Base-by-base conservation (phyloP, 768 basidiomycete genomes). In the Suillus occidentalis region DNA sequence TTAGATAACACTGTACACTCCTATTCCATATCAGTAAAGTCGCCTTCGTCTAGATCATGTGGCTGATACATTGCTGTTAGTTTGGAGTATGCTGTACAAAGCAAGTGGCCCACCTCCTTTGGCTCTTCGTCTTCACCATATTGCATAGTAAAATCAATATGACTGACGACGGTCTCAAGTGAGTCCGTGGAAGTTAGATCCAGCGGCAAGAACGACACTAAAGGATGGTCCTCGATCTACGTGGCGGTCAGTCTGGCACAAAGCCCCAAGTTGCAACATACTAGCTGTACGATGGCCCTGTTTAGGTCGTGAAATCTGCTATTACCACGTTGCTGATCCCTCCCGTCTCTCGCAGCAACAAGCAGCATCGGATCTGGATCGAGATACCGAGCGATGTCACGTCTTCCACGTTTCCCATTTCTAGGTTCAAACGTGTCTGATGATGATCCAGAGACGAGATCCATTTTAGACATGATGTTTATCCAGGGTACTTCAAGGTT, bases 381-480 rank as follows among this genome's bases (percentile, higher is more conserved):
- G 40, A 99, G 84, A 79, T 96, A 99, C 89, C 95, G 86, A 37
- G 95, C 91, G 59, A 98, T 90, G 72, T 99, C 91, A 73, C 87
- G 88, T 73, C 84, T 84, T 59, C 82, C 82, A 45, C 92, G 85
- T 63, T 87, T 77, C 18, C 92, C 93, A 73, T 93, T 95, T 65
- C 92, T 80, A 20, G 84, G 83, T 31, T 85, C 84, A 65, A 84
- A 81, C 12, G 84, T 78, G 18, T 65, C 58, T 9, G 77, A 76
- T 9, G 76, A 72, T 6, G 70, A 10, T 2, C 67, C 40, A 1
- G 87, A 93, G 55, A 99, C 92, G 53, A 99, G 85, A 76, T 99
- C 97, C 97, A 99, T 99, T 78, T 99, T 99, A 52, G 94, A 97
- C 92, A 99, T 95, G 75, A 99, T 79, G 71, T 99, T 99, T 66